Base-by-base conservation (phyloP, 352 stramenopile genomes). In the Phytopythium kandeliae region DNA sequence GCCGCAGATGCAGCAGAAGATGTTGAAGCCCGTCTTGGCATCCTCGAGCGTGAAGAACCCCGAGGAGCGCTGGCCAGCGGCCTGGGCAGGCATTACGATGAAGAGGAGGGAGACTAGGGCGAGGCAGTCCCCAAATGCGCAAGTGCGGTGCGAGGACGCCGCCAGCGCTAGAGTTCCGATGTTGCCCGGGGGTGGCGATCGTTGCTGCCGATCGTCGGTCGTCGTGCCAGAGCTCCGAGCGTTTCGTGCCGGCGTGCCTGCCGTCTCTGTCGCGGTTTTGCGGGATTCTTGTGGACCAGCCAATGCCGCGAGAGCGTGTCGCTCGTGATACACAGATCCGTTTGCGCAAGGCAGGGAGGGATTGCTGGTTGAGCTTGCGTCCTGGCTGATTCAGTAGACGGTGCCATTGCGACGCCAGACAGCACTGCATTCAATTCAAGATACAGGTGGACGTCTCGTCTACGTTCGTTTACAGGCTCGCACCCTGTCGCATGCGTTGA, bases 1-100 rank as follows among this genome's bases (percentile, higher is more conserved):
- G 41, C 73, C 73, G 47, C 54, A 85, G 40, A 85, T 59, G 26
- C 62, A 71, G 51, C 73, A 85, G 48, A 81, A 75, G 56, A 75
- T 55, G 21, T 59, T 64, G 58, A 73, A 73, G 17, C 53, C 62
- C 21, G 52, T 64, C 42, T 78, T 78, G 51, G 67, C 56, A 45
- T 80, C 70, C 33, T 80, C 70, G 1, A 62, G 4, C 11, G 70
- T 80, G 49, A 71, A 72, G 61, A 62, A 61, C 17, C 49, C 41
- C 41, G 41, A 34, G 12, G 41, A 34, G 41, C 42, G 48, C 25
- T 56, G 35, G 24, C 16, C 36, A 5, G 24, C 22, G 21, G 6
- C 34, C 22, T n/a, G 33, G 7, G 45, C 33, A 7, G 45, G 9
- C 33, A 43, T 52, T 30, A 24, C 33, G 21, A 19, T 15, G 9